These are phyloP conservation scores for Mercurialis annua DNA, from an alignment of 345 rosid genomes.

Conservation along the genomic window DNA sequence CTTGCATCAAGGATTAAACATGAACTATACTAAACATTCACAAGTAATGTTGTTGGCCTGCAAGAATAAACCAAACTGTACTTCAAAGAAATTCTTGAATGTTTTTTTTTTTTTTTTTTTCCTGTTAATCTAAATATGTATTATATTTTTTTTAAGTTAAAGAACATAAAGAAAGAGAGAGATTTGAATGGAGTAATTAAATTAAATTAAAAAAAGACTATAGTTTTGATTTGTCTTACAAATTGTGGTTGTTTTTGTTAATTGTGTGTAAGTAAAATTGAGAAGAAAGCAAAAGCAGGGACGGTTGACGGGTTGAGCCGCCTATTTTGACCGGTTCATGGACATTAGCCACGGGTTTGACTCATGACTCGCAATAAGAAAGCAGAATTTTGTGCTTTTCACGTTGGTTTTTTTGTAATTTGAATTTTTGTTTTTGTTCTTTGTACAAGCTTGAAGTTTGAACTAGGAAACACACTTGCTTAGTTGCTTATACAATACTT, in stretches of 20 bases:
- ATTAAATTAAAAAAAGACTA: background rate
- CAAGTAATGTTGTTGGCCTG: slow-evolving; percentile 2
- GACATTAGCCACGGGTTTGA: slow-evolving; percentile 14
- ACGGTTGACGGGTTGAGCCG: slow-evolving; percentile 31
- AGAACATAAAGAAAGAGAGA: background rate
- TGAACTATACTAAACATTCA: slow-evolving; percentile 7
- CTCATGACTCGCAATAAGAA: background rate
- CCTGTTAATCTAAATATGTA: background rate
- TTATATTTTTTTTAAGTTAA: too few species aligned
- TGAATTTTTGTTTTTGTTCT: background rate
- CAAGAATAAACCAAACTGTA: slow-evolving; percentile 13
- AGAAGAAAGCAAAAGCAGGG: background rate
- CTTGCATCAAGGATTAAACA: background rate
- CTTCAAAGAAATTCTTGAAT: background rate
- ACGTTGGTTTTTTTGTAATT: background rate
- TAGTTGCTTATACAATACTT: background rate
- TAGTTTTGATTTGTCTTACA: background rate
- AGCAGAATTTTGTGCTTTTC: background rate
- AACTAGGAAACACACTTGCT: background rate
- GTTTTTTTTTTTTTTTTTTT: background rate
- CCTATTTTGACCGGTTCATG: slow-evolving; percentile 31
- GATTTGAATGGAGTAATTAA: background rate
- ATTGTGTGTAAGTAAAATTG: background rate
- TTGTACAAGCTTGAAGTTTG: background rate
- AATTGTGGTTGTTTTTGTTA: too few species aligned